Evolutionary conservation across 2,329 filamentous ascomycete genomes (phyloP).

Genomic region (Aaosphaeria arxii): DNA sequence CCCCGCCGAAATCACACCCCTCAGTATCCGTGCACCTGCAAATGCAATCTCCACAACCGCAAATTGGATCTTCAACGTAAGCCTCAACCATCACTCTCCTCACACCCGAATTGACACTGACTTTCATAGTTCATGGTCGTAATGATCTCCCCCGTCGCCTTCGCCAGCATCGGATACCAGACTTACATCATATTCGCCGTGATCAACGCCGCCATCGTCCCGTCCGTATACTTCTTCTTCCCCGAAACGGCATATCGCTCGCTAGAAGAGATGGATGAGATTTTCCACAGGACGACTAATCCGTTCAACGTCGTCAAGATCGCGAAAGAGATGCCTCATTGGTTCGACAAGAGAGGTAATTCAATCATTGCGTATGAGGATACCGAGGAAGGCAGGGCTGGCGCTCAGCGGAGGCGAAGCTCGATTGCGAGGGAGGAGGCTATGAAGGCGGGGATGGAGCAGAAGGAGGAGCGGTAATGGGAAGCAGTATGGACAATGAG

Average conservation of each 20-base stretch:
- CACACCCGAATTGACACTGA: conserved; percentile 21
- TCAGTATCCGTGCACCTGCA: conserved; percentile 83
- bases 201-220: conserved; percentile 56
- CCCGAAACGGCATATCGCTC: conserved; percentile 55
- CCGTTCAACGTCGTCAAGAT: conserved; percentile 50
- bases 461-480: not conserved
- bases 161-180: conserved; percentile 53
- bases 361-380: conserved; percentile 52
- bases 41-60: conserved; percentile 84
- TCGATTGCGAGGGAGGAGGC: conserved; percentile 1
- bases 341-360: conserved; percentile 59
- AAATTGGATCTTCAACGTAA: conserved; percentile 68
- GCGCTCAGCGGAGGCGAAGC: not conserved
- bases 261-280: conserved; percentile 51
- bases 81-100: conserved; percentile 33
- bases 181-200: conserved; percentile 58
- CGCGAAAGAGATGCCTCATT: conserved; percentile 51
- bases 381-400: conserved; percentile 25
- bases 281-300: conserved; percentile 57
- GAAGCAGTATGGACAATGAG: no score
- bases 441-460: not conserved
- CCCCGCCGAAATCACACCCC: conserved; percentile 78
- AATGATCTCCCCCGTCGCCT: conserved; percentile 62
- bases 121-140: conserved; percentile 58
- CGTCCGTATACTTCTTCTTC: conserved; percentile 60